phyloP scores from a whole-genome alignment of 257 asterid species.

The Rehmannia glutinosa region DNA sequence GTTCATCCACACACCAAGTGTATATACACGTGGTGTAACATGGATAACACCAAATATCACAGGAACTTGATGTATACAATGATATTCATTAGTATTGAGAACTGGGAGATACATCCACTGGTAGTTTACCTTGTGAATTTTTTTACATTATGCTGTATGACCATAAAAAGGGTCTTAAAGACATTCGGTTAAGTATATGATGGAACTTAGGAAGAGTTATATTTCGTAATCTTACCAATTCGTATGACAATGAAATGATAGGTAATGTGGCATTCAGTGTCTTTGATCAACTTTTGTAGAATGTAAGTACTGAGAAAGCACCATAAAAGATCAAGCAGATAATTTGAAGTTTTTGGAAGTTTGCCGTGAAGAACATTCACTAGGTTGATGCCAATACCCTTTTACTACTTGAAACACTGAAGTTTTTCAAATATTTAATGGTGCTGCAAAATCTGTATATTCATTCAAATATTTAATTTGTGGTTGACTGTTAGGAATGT shows the following conservation, averaged over 20 bases:
- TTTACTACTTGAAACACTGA: no score
- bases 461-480: not conserved
- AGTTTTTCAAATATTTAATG: not conserved
- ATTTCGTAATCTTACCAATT: not conserved
- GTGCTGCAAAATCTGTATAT: not conserved
- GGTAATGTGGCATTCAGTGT: no score
- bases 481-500: not conserved
- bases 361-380: no score
- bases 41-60: no score
- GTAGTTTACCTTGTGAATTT: not conserved
- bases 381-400: no score
- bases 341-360: no score
- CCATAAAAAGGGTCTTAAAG: not conserved
- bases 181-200: not conserved
- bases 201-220: not conserved
- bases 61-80: not conserved
- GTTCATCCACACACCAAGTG: no score
- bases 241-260: not conserved
- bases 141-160: not conserved
- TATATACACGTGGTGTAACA: no score
- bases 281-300: not conserved
- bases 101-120: not conserved
- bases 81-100: not conserved
- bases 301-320: not conserved
- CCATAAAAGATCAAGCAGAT: not conserved